Percentiles rank a stretch among this genome's conserved stretches.
Evolutionary conservation across 2,329 filamentous ascomycete species (phyloP).

Genomic region (Ceratocystis lukuohia): DNA sequence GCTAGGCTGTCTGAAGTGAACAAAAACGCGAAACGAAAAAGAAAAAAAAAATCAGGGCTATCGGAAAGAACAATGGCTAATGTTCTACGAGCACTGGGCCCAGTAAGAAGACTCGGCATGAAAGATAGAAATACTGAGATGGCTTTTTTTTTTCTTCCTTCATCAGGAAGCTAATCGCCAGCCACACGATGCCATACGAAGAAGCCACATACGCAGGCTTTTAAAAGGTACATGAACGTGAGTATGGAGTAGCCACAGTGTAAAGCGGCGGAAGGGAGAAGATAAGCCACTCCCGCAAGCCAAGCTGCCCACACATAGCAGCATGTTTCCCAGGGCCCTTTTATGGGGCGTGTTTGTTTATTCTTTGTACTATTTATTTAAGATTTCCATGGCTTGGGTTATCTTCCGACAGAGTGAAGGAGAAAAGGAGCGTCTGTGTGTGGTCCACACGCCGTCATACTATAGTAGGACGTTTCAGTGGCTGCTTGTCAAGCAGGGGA

Average conservation of each 20-base stretch:
- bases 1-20: neutral
- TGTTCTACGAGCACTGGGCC: too few relatives aligned
- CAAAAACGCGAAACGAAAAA: neutral
- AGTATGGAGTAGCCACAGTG: neutral
- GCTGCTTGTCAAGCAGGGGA: slow-evolving; percentile 1
- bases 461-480: slow-evolving; percentile 5
- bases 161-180: too few relatives aligned
- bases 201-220: neutral
- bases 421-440: slow-evolving; percentile 7
- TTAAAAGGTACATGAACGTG: neutral
- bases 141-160: too few relatives aligned
- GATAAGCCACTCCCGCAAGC: slow-evolving; percentile 2
- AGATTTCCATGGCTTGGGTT: slow-evolving; percentile 3
- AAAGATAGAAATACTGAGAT: too few relatives aligned
- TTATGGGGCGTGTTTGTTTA: neutral
- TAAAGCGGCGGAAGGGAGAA: neutral
- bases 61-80: neutral
- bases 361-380: slow-evolving; percentile 2
- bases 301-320: neutral
- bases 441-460: neutral
- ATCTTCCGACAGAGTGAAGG: neutral
- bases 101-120: neutral
- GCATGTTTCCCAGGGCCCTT: neutral
- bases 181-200: neutral
- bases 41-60: neutral